Evolutionary conservation across 1,284 basidiomycete species (phyloP), one percentile per base, ranked within the genome.

Genomic region (Puccinia sorghi): DNA sequence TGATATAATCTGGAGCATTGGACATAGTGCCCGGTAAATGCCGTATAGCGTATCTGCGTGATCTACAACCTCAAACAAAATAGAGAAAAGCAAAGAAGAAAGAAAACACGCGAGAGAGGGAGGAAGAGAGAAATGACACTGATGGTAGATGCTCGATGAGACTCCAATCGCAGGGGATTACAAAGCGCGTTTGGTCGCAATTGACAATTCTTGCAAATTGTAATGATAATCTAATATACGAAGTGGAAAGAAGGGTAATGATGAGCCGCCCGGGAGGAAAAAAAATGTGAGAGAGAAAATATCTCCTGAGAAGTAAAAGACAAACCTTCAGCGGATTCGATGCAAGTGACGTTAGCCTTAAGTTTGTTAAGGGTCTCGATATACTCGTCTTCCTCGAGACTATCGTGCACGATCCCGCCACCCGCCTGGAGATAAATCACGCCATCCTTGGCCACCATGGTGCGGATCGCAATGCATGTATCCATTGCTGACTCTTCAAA

Each of bases 401-500:
- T 96, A 85, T 99, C 97, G 82, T 91, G 95, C 2, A 99, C 97
- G 82, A 99, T 98, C 3, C 97, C 97, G 63, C 97, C 97, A 3
- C 95, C 94, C 0, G 97, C 95, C 85, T 98, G 96, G 69, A 99
- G 86, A 85, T 97, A 99, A 11, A 91, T 94, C 22, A 90, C 87
- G 0, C 94, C 94, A 82, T 96, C 89, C 86, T 96, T 97, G 88
- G 98, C 97, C 2, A 91, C 89, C 94, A 99, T 99, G 1, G 96
- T 99, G 57, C 97, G 89, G 83, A 99, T 99, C 9, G 97, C 97
- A 82, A 99, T 99, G 85, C 96, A 98, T 0, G 94, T 96, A 85
- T 99, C 97, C 91, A 99, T 94, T 84, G 93, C 92, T 83, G 96
- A 92, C 43, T 90, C 87, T 41, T 95, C 93, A 85, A 97, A 99